A percentile compares a stretch with the other conserved stretches of the same genome.
These are phyloP conservation scores for Skeletonema grethae DNA, from an alignment of 108 stramenopile genomes.

Conservation along the genomic window DNA sequence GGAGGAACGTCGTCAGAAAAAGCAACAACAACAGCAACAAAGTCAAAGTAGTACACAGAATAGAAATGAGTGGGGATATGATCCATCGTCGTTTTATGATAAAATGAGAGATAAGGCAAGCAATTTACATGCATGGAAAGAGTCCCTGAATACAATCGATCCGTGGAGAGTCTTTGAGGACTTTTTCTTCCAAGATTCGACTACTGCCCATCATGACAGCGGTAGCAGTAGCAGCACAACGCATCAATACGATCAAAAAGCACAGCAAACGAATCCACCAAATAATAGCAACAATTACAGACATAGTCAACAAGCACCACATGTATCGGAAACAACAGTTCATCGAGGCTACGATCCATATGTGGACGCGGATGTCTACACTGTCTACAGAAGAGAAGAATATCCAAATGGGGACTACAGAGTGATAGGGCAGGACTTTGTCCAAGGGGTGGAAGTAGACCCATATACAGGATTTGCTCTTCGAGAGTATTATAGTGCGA, in stretches of 20 bases:
- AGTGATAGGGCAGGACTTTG: slow-evolving; percentile 43
- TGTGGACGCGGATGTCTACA: slow-evolving; percentile 34
- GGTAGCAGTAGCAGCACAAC: slow-evolving; percentile 14
- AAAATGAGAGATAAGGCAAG: slow-evolving; percentile 38
- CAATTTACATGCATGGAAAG: slow-evolving; percentile 45
- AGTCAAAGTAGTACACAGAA: neutral
- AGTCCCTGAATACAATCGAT: slow-evolving; percentile 54
- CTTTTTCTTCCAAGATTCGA: slow-evolving; percentile 63
- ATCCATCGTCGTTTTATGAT: slow-evolving; percentile 29
- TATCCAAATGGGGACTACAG: slow-evolving; percentile 32
- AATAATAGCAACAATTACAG: slow-evolving; percentile 8
- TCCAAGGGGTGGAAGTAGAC: slow-evolving; percentile 61
- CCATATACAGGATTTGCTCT: slow-evolving; percentile 54
- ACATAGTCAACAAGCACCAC: slow-evolving; percentile 20
- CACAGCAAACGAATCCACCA: slow-evolving; percentile 7
- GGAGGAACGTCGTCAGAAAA: slow-evolving; percentile 3
- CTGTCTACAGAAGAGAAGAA: slow-evolving; percentile 45
- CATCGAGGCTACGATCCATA: slow-evolving; percentile 36
- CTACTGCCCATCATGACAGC: slow-evolving; percentile 9
- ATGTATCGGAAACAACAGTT: slow-evolving; percentile 41
- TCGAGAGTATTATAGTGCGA: slow-evolving; percentile 48
- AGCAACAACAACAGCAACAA: slow-evolving; percentile 12
- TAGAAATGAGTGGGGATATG: neutral
- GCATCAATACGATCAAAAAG: slow-evolving; percentile 8
- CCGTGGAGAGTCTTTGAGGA: slow-evolving; percentile 70